phyloP scores from a whole-genome alignment of 164 flowering plant genomes.

The Aristolochia fimbriata region DNA sequence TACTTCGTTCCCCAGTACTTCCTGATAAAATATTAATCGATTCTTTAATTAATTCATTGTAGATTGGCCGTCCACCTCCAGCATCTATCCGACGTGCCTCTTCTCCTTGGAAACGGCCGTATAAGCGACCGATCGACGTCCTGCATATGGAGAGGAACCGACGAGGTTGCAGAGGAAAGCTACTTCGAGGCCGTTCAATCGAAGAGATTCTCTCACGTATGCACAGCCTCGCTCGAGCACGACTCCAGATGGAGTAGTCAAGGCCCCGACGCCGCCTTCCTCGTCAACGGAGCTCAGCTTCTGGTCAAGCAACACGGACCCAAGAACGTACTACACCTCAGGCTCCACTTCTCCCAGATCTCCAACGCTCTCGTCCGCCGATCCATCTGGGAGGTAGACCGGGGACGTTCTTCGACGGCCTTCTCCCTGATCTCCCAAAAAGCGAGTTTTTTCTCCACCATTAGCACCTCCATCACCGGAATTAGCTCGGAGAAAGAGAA shows the following conservation, averaged over 20 bases:
- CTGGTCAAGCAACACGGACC: slow-evolving; percentile 38
- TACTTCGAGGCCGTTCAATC: slow-evolving; percentile 36
- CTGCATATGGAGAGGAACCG: slow-evolving; percentile 34
- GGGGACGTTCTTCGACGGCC: slow-evolving; percentile 31
- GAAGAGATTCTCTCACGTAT: slow-evolving; percentile 54
- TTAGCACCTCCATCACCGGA: slow-evolving; percentile 33
- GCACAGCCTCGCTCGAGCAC: slow-evolving; percentile 49
- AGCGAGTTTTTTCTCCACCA: slow-evolving; percentile 36
- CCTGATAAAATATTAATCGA: too few species aligned
- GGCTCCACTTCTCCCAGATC: slow-evolving; percentile 45
- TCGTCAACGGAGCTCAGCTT: slow-evolving; percentile 79
- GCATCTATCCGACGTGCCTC: slow-evolving; percentile 46
- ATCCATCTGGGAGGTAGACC: slow-evolving; percentile 48
- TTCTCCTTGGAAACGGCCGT: slow-evolving; percentile 31
- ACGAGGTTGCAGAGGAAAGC: slow-evolving; percentile 14
- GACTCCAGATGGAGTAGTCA: slow-evolving; percentile 32
- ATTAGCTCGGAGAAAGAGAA: slow-evolving; percentile 26
- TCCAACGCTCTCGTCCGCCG: slow-evolving; percentile 16
- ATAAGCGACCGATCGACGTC: slow-evolving; percentile 9
- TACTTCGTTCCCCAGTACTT: not conserved
- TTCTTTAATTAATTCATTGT: slow-evolving; percentile 3
- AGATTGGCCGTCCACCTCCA: slow-evolving; percentile 79
- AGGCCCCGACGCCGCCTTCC: slow-evolving; percentile 22
- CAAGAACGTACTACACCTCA: slow-evolving; percentile 59
- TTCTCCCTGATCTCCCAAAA: slow-evolving; percentile 26